Evolutionary conservation across 2,329 filamentous ascomycete genomes (phyloP), one percentile per base, ranked within the genome.

Genomic region (Cladosporium sphaerospermum): DNA sequence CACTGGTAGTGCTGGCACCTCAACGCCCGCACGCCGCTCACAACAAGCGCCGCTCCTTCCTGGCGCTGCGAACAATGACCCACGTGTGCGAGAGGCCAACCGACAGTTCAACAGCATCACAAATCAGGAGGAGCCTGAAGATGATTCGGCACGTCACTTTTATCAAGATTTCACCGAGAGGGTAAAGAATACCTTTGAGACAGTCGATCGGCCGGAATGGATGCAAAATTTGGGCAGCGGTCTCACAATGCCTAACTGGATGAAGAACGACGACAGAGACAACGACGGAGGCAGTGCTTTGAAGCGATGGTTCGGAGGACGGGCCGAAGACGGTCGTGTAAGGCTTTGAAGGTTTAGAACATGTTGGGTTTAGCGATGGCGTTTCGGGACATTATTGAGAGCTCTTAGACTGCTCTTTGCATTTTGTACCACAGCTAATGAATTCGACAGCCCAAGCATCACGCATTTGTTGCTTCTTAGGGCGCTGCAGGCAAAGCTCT

Each of bases 141-240:
- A 88, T 32, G 88, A 89, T 52, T 56, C 60, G 18, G 51, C 65
- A 13, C 55, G 67, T 13, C 89, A 85, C 59, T 89, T 96, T 69
- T 90, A 97, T 64, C 81, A 88, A 59, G 85, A 86, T 33, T 83
- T 97, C 56, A 84, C 88, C 0, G 88, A 95, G 65, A 80, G 92
- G 34, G 84, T 99, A 62, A 88, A 85, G 70, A 99, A 99, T 65
- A 97, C 93, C 0, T 82, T 97, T 49, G 92, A 97, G 56, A 86
- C 83, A 0, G 79, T 89, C 2, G 86, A 90, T 49, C 79, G 85
- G 31, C 92, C 93, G 0, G 84, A 84, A 58, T 97, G 91, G 90
- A 74, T 96, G 58, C 80, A 83, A 61, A 85, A 88, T 23, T 75
- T 89, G 28, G 80, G 82, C 1, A 77, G 81, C 54, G 80, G 79